These are phyloP conservation scores for Termitomyces sp. DNA, from an alignment of 768 basidiomycete genomes.

Conservation along the genomic window DNA sequence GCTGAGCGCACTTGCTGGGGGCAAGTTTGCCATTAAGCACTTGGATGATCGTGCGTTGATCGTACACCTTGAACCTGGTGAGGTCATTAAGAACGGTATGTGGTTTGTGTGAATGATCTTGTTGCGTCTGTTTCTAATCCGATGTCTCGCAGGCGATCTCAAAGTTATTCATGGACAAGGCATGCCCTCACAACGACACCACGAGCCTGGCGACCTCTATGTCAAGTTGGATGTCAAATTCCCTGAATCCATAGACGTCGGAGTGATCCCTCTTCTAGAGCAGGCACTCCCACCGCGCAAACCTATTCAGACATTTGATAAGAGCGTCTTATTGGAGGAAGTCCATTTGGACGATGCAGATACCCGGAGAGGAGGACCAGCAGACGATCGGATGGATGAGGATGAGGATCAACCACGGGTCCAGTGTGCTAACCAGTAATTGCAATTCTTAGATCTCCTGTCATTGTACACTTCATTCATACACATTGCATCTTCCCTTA, in stretches of 20 bases:
- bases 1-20: slow-evolving; percentile 89
- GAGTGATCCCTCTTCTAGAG: slow-evolving; percentile 70
- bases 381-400: slow-evolving; percentile 89
- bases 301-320: slow-evolving; percentile 60
- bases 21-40: slow-evolving; percentile 84
- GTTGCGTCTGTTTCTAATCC: background rate
- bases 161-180: slow-evolving; percentile 94
- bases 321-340: slow-evolving; percentile 72
- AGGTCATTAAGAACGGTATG: slow-evolving; percentile 90
- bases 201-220: slow-evolving; percentile 91
- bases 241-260: slow-evolving; percentile 74
- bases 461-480: slow-evolving; percentile 27
- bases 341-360: slow-evolving; percentile 78
- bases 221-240: slow-evolving; percentile 84
- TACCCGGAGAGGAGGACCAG: slow-evolving; percentile 47
- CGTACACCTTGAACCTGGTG: slow-evolving; percentile 81
- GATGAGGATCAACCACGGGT: slow-evolving; percentile 90
- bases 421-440: slow-evolving; percentile 90
- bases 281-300: slow-evolving; percentile 77
- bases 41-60: slow-evolving; percentile 88
- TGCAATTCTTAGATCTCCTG: slow-evolving; percentile 21
- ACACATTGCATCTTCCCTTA: slow-evolving; percentile 27
- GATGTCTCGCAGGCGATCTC: slow-evolving; percentile 53
- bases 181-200: slow-evolving; percentile 98
- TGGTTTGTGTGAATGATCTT: slow-evolving; percentile 5